Evolutionary conservation across 352 stramenopile genomes (phyloP).

Genomic region (Globisporangium spiculum): DNA sequence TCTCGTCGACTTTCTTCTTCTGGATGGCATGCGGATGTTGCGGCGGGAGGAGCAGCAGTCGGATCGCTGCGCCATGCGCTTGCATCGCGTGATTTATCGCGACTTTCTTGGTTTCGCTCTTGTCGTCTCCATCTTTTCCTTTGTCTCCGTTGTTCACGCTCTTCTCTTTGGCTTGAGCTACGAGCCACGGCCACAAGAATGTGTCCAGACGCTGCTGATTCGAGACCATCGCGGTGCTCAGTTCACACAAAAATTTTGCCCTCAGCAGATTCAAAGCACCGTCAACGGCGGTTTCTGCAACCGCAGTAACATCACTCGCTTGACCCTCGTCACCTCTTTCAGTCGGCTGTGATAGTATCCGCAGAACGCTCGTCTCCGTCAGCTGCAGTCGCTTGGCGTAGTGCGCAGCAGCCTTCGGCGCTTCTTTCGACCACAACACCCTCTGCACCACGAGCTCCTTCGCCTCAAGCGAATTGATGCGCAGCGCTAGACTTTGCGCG

Average conservation of each 20-base stretch:
- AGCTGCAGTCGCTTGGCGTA: constrained; percentile 61
- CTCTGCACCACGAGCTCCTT: constrained; percentile 32
- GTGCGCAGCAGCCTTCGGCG: constrained; percentile 55
- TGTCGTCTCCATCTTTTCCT: neutral
- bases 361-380: constrained; percentile 29
- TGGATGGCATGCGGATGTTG: neutral
- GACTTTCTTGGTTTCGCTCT: neutral
- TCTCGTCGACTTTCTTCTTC: constrained; percentile 22
- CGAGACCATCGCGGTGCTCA: constrained; percentile 31
- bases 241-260: constrained; percentile 60
- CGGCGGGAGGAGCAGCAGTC: constrained; percentile 13
- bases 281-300: neutral
- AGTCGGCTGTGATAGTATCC: neutral
- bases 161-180: constrained; percentile 9
- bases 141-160: neutral
- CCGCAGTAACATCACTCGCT: constrained; percentile 5
- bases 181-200: constrained; percentile 65
- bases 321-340: neutral
- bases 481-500: constrained; percentile 52
- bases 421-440: constrained; percentile 37
- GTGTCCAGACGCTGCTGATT: constrained; percentile 32
- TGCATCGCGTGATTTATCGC: constrained; percentile 11
- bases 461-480: constrained; percentile 32
- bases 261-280: constrained; percentile 24
- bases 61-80: constrained; percentile 18